phyloP scores from a whole-genome alignment of 441 rosid genomes.

The Populus tomentosa region DNA sequence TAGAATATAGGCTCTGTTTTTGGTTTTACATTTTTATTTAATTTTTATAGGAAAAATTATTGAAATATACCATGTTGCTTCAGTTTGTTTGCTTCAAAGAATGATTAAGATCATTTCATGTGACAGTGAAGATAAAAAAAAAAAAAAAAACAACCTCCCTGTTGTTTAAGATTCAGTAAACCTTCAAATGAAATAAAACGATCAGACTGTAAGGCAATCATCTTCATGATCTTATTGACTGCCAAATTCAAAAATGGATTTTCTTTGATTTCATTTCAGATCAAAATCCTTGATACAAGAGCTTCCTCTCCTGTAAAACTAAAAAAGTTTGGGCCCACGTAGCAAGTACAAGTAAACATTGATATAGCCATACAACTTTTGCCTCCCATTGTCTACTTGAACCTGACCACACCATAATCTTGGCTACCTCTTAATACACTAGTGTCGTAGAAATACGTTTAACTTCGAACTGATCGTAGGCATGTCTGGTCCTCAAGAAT shows the following conservation, averaged over 20 bases:
- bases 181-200: not conserved
- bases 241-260: not conserved
- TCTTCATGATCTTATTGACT: not conserved
- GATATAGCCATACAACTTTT: not conserved
- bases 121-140: not conserved
- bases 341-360: not conserved
- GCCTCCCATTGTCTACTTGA: not conserved
- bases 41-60: not conserved
- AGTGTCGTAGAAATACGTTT: constrained; percentile 35
- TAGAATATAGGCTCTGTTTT: not conserved
- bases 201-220: not conserved
- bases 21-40: not conserved
- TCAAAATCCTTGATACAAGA: not conserved
- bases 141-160: not conserved
- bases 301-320: not conserved
- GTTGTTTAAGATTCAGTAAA: not conserved
- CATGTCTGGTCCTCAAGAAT: constrained; percentile 76
- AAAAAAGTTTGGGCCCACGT: not conserved
- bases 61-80: not conserved
- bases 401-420: not conserved
- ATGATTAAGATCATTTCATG: not conserved
- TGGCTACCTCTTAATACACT: constrained; percentile 9
- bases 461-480: constrained; percentile 69
- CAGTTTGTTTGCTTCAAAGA: no score
- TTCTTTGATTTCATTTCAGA: not conserved